A percentile compares a stretch with the other conserved stretches of the same genome.
phyloP scores from a whole-genome alignment of 2,329 filamentous ascomycete genomes.

The Diaporthe sp. region DNA sequence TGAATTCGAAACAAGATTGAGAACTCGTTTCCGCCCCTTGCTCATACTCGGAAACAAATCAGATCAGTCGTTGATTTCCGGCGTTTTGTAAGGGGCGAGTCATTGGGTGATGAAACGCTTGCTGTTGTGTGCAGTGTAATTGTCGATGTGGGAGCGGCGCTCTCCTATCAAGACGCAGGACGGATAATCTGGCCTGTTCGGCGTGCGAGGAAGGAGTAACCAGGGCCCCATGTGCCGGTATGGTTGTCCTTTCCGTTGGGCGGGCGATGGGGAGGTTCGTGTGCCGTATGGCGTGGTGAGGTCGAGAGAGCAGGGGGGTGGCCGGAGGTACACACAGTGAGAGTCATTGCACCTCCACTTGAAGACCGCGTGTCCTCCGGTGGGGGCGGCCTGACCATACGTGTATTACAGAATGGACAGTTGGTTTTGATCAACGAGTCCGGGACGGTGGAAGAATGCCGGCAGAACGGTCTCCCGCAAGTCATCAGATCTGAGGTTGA shows the following conservation, averaged over 20 bases:
- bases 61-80: conserved; percentile 11
- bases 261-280: neutral
- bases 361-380: neutral
- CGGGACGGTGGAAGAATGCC: neutral
- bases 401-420: neutral
- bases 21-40: conserved; percentile 20
- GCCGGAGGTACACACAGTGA: neutral
- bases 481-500: neutral
- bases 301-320: neutral
- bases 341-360: conserved; percentile 14
- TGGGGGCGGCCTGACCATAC: neutral
- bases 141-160: neutral
- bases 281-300: neutral
- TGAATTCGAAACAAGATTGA: conserved; percentile 18
- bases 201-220: neutral
- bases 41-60: conserved; percentile 9
- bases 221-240: neutral
- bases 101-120: neutral
- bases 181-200: neutral
- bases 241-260: neutral
- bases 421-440: conserved; percentile 1
- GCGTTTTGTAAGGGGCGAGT: conserved; percentile 5
- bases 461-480: neutral
- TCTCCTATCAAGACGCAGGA: neutral
- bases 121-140: neutral